Base-by-base conservation (phyloP, 208 protist genomes). In the Trypanosoma platydactyli region DNA sequence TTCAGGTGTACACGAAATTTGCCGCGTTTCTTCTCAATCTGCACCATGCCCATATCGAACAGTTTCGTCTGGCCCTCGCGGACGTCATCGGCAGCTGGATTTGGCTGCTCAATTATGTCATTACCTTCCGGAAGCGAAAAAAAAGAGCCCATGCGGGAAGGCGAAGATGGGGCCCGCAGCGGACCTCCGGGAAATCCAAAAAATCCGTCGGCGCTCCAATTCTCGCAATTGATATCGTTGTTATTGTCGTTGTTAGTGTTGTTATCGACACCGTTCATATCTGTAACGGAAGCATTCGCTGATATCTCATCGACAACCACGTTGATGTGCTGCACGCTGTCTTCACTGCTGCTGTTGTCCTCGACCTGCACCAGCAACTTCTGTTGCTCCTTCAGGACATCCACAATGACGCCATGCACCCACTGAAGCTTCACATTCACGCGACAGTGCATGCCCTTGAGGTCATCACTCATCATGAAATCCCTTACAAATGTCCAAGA, bases 1-100 rank as follows among this genome's bases (percentile, higher is more conserved):
- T 96, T 96, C 1, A 96, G 63, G 74, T 96, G 91, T 15, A 96
- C 52, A 54, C 83, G 83, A 42, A 83, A 64, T 24, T 80, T 75
- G 5, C 90, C 87, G 2, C 78, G 73, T n/a, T 68, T 64, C 33
- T 82, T 76, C 35, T 73, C 81, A 46, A 95, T 78, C 24, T 68
- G 65, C 40, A 94, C 82, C 20, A 82, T 60, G 41, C 61, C 76
- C 22, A 72, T 59, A 67, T 93, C 83, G 48, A 88, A 88, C 40
- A 76, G 20, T 63, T 84, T 87, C 25, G 91, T 64, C 48, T 78
- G 66, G 51, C 60, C 74, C 20, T 9, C 29, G 4, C 56, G 54
- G 11, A 60, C 61, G 11, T 50, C 15, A 42, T 18, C 30, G 25
- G 29, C 45, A 29, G 7, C 56, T 49, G 25, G 59, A 11, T 45